Conservation (phyloP, 495 filamentous ascomycete genomes). For the Penicillium nucicola region DNA sequence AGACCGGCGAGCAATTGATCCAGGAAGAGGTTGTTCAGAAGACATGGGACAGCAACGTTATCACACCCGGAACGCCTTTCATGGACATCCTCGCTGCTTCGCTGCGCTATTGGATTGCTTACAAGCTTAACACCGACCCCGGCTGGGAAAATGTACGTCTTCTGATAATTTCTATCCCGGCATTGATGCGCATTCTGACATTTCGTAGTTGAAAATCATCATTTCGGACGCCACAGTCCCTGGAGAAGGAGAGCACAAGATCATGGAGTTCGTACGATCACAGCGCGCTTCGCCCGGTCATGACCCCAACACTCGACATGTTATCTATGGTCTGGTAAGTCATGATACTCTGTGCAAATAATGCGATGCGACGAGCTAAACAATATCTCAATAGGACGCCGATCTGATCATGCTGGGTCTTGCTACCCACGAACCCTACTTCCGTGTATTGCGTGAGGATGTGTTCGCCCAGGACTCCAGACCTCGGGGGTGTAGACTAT, state of each 20-base stretch:
- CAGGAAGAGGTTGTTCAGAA: conserved; percentile 72
- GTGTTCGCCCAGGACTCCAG: conserved; percentile 90
- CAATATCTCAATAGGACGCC: conserved; percentile 57
- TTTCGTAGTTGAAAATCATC: conserved; percentile 75
- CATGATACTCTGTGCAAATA: background rate
- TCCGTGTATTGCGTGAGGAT: conserved; percentile 94
- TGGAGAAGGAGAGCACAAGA: conserved; percentile 98
- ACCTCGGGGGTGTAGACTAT: conserved; percentile 74
- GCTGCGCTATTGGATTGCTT: conserved; percentile 90
- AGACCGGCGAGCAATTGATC: conserved; percentile 52
- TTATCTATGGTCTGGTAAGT: conserved; percentile 78
- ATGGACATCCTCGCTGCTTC: conserved; percentile 95
- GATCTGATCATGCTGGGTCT: conserved; percentile 99
- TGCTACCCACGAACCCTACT: conserved; percentile 95
- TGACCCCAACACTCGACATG: conserved; percentile 94
- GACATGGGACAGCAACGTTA: conserved; percentile 95
- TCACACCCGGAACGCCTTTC: conserved; percentile 97
- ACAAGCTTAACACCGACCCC: conserved; percentile 95
- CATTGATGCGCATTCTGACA: conserved; percentile 18
- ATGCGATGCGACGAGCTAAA: conserved; percentile 17
- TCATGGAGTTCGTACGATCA: conserved; percentile 96
- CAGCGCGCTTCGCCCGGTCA: conserved; percentile 87
- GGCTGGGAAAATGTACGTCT: conserved; percentile 75
- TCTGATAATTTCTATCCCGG: background rate
- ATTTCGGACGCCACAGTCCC: conserved; percentile 98